These are phyloP conservation scores for Beauveria asiatica DNA, from an alignment of 2,329 filamentous ascomycete genomes.

Conservation along the genomic window DNA sequence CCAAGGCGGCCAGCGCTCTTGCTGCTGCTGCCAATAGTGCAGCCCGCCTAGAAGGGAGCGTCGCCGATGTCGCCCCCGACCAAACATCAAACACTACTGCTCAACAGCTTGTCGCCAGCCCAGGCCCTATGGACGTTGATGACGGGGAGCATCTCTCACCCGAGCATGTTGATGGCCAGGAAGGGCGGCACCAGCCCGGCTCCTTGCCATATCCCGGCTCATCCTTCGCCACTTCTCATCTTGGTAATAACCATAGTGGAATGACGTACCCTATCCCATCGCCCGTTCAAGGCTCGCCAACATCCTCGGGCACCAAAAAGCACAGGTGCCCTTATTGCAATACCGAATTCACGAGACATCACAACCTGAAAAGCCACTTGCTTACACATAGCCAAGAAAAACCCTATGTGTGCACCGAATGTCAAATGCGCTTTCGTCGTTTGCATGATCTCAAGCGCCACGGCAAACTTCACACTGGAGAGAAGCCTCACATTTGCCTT, in stretches of 20 bases:
- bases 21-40: slow-evolving; percentile 25
- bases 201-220: slow-evolving; percentile 49
- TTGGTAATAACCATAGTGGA: slow-evolving; percentile 41
- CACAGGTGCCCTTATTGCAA: slow-evolving; percentile 96
- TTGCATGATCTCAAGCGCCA: slow-evolving; percentile 94
- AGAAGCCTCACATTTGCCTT: slow-evolving; percentile 88
- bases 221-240: slow-evolving; percentile 32
- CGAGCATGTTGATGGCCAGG: slow-evolving; percentile 37
- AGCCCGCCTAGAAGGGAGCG: slow-evolving; percentile 27
- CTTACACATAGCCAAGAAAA: slow-evolving; percentile 98
- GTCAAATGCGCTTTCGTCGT: slow-evolving; percentile 82
- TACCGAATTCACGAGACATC: slow-evolving; percentile 93
- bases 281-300: slow-evolving; percentile 40
- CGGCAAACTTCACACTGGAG: slow-evolving; percentile 91
- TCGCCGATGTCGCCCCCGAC: slow-evolving; percentile 34
- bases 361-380: slow-evolving; percentile 95
- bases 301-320: slow-evolving; percentile 62
- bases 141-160: slow-evolving; percentile 26
- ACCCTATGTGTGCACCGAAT: slow-evolving; percentile 89
- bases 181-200: slow-evolving; percentile 40
- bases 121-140: slow-evolving; percentile 48
- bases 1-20: slow-evolving; percentile 27
- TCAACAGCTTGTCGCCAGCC: slow-evolving; percentile 40
- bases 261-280: slow-evolving; percentile 51
- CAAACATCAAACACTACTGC: slow-evolving; percentile 31